These are phyloP conservation scores for Flaveria ramosissima DNA, from an alignment of 129 eudicot genomes.

Conservation along the genomic window DNA sequence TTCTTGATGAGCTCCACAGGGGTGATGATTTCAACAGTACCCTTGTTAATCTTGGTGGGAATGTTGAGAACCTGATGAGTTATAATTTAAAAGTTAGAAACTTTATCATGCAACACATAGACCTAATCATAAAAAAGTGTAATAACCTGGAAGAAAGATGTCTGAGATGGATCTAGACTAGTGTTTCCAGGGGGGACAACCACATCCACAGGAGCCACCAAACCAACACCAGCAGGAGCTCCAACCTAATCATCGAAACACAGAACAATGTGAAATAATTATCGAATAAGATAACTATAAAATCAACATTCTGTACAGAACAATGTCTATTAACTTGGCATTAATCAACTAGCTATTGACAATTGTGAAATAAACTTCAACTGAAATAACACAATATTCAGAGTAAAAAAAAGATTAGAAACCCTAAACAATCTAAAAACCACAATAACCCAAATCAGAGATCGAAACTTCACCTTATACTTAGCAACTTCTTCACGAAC, in stretches of 20 bases:
- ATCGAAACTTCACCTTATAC: slow-evolving; percentile 54
- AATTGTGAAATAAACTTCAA: too few relatives aligned
- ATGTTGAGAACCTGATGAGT: slow-evolving; percentile 68
- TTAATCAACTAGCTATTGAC: too few relatives aligned
- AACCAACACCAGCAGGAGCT: slow-evolving; percentile 95
- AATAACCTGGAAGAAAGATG: slow-evolving; percentile 89
- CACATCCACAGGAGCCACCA: slow-evolving; percentile 87
- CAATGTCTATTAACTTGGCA: too few relatives aligned
- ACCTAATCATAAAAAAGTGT: too few relatives aligned
- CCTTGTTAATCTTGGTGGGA: slow-evolving; percentile 98
- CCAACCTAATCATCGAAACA: slow-evolving; percentile 54
- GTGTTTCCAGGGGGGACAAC: slow-evolving; percentile 95
- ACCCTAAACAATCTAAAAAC: too few relatives aligned
- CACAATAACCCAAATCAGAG: too few relatives aligned
- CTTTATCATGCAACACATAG: background rate
- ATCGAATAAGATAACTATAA: too few relatives aligned
- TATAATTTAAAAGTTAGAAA: background rate
- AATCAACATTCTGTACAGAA: too few relatives aligned
- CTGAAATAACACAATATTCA: too few relatives aligned
- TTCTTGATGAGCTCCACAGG: slow-evolving; percentile 87
- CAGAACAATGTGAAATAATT: too few relatives aligned
- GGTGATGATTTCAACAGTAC: slow-evolving; percentile 91
- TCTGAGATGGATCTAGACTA: slow-evolving; percentile 93
- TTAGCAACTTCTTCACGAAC: slow-evolving; percentile 80
- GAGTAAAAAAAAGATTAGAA: too few relatives aligned